phyloP scores from a whole-genome alignment of 371 early-diverging fungal genomes.

The Mortierella sp. region DNA sequence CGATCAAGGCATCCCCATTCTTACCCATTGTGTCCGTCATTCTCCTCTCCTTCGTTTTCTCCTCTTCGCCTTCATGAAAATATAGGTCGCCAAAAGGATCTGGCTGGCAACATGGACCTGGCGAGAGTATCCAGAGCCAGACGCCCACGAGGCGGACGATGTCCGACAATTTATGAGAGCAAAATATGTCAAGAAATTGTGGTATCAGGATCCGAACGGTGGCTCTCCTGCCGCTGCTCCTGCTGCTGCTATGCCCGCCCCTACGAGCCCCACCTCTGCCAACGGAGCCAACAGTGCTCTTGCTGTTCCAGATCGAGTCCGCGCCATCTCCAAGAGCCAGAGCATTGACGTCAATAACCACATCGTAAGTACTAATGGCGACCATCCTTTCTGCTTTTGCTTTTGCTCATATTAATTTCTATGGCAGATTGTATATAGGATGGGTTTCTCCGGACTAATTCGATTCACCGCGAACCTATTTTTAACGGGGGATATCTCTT shows the following conservation, averaged over 20 bases:
- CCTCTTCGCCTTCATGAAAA: not conserved
- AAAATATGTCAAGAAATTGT: slow-evolving; percentile 52
- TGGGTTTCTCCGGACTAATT: not conserved
- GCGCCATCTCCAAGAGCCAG: slow-evolving; percentile 18
- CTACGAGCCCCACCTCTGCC: not conserved
- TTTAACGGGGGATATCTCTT: not conserved
- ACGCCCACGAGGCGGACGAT: slow-evolving; percentile 48
- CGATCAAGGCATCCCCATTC: slow-evolving; percentile 1
- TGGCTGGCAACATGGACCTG: slow-evolving; percentile 56
- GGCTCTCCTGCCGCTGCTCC: not conserved
- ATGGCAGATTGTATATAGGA: slow-evolving; percentile 14
- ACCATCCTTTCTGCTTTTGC: slow-evolving; percentile 7
- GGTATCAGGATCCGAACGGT: slow-evolving; percentile 41
- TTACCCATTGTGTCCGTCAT: slow-evolving; percentile 8
- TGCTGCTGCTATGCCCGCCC: slow-evolving; percentile 3
- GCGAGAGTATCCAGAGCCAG: slow-evolving; percentile 55
- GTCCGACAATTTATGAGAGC: slow-evolving; percentile 55
- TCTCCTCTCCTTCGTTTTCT: not conserved
- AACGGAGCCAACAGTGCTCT: slow-evolving; percentile 2
- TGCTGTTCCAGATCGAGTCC: slow-evolving; percentile 21
- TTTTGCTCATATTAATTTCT: slow-evolving; percentile 54
- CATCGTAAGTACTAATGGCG: slow-evolving; percentile 18
- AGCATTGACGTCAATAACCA: slow-evolving; percentile 31
- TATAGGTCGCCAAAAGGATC: slow-evolving; percentile 45
- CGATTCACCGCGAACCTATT: slow-evolving; percentile 6